Base-by-base conservation (phyloP, 192 early-diverging fungal species). In the Linnemannia schmuckeri region DNA sequence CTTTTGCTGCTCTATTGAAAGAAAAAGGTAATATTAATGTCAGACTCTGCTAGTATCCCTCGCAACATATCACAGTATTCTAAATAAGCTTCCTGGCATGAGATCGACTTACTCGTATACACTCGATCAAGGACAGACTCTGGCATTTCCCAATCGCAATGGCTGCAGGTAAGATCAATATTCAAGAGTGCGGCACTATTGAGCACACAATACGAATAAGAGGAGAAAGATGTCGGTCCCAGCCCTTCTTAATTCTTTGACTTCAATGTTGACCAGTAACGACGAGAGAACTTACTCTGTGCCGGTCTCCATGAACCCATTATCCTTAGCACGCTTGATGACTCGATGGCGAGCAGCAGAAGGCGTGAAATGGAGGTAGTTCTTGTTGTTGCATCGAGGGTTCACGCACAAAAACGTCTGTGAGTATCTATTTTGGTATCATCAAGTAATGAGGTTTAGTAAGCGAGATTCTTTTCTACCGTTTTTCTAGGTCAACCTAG, bases 291-390 rank as follows among this genome's bases (percentile, higher is more conserved):
- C 40, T 75, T 57, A 87, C 85, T 52, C 83, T 1, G 88, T 81
- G 4, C 85, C 74, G 8, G 88, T 89, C 33, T 89, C 80, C 82
- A 87, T 83, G n/a, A 85, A 89, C 24, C 73, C 72, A 9, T 79
- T 46, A 7, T 78, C 85, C n/a, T 83, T 81, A 7, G 84, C 79
- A 8, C 82, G 79, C 40, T 87, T 89, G 38, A 89, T 87, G 68
- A 84, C 69, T 0, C 85, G 85, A 78, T 83, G 41, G 33, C 40
- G 33, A 12, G 30, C 37, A 27, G 66, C 54, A 24, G 61, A 75
- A 20, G 82, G 88, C 3, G 73, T 69, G 55, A 81, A 80, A 70
- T 83, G 78, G n/a, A 89, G 80, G 30, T 84, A 81, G 71, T 83
- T 87, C n/a, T 46, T 70, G 40, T 87, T 89, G 24, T 81, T 71